Conservation (phyloP, 2,329 filamentous ascomycete species). For the Hyphodiscus sp. region DNA sequence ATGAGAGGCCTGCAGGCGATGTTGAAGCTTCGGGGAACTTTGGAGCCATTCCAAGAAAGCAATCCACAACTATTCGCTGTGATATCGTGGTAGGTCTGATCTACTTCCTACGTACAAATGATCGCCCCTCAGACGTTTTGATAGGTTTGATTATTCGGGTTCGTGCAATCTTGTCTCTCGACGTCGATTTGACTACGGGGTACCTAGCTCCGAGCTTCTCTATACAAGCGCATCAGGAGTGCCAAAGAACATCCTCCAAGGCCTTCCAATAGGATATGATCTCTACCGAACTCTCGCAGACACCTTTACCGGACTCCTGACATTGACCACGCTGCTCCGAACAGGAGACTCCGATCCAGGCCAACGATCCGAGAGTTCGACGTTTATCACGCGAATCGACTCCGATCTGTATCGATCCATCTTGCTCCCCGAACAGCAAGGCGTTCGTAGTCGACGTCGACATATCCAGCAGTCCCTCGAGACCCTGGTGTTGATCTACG, state of each 20-base stretch:
- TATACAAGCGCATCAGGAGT: neutral
- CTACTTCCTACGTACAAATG: too few relatives aligned
- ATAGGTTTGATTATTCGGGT: constrained; percentile 10
- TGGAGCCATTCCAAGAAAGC: constrained; percentile 2
- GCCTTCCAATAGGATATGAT: constrained; percentile 7
- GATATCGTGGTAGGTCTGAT: constrained; percentile 5
- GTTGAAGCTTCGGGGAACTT: constrained; percentile 3
- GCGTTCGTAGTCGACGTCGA: constrained; percentile 1
- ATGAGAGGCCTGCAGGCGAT: neutral
- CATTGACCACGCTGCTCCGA: neutral
- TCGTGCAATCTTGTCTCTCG: constrained; percentile 7
- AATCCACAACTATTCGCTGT: constrained; percentile 4
- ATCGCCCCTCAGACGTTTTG: too few relatives aligned
- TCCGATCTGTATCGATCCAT: too few relatives aligned
- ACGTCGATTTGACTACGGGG: neutral
- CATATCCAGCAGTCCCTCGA: constrained; percentile 4
- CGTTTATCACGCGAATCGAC: too few relatives aligned
- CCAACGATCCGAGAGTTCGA: too few relatives aligned
- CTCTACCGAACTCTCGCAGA: neutral
- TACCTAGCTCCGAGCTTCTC: neutral
- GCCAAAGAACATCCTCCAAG: neutral
- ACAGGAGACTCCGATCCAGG: neutral
- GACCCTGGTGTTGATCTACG: constrained; percentile 3
- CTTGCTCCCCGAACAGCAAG: too few relatives aligned
- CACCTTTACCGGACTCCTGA: constrained; percentile 2